Base-by-base conservation (phyloP, 139 green algal genomes). In the Chlamydomonas sphaeroides region DNA sequence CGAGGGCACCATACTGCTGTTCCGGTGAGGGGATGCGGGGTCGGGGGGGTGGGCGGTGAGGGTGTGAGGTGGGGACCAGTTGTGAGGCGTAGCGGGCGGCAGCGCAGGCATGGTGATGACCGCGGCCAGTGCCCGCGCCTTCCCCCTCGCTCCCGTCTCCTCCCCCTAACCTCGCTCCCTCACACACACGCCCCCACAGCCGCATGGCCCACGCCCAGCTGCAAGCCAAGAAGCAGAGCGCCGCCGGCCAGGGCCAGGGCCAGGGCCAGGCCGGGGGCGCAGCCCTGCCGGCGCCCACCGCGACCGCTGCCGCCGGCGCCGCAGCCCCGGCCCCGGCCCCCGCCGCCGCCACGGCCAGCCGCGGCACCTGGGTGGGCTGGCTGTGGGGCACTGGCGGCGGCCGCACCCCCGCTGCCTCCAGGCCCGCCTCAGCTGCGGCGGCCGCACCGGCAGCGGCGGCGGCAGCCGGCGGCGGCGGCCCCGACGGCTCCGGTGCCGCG, bases 1-100 rank as follows among this genome's bases (percentile, higher is more conserved):
- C 18, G 93, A 97, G 77, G n/a, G 73, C 14, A 92, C 92, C 26
- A 97, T 96, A 35, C 84, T 96, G 32, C 78, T 95, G 62, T 98
- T 98, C 86, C 83, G 90, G 82, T 89, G 70, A 7, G 78, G 1
- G 30, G 15, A 25, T 20, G 17, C 11, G n/a, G n/a, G n/a, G n/a
- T n/a, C n/a, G n/a, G n/a, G n/a, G n/a, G n/a, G n/a, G n/a, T n/a
- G n/a, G n/a, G n/a, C n/a, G n/a, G n/a, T n/a, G n/a, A n/a, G n/a
- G n/a, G n/a, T n/a, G n/a, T n/a, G n/a, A n/a, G n/a, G n/a, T n/a
- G n/a, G n/a, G n/a, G n/a, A n/a, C n/a, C n/a, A n/a, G n/a, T n/a
- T n/a, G n/a, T n/a, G n/a, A n/a, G n/a, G n/a, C n/a, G n/a, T n/a
- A n/a, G n/a, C n/a, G n/a, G n/a, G n/a, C n/a, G n/a, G n/a, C n/a